phyloP scores from a whole-genome alignment of 2,329 filamentous ascomycete species.

The Annulohypoxylon truncatum region DNA sequence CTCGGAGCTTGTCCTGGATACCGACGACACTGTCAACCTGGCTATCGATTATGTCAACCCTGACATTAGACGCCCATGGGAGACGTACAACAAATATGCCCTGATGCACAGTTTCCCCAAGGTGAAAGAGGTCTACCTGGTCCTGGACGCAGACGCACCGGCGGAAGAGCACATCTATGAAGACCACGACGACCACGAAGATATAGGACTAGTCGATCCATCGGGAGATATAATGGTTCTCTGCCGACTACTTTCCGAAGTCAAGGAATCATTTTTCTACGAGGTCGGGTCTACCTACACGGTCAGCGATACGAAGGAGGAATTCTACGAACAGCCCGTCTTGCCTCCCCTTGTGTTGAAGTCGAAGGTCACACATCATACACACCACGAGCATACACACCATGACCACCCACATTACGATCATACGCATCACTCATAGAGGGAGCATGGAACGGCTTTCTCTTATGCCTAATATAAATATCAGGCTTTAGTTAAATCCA shows the following conservation, averaged over 20 bases:
- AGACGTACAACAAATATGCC: conserved; percentile 62
- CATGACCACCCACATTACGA: background rate
- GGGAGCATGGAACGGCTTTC: background rate
- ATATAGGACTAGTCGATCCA: conserved; percentile 42
- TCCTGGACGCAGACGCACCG: conserved; percentile 43
- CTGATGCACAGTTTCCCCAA: conserved; percentile 57
- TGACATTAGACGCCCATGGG: conserved; percentile 60
- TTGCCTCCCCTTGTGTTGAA: conserved; percentile 48
- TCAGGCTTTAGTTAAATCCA: background rate
- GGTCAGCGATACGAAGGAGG: conserved; percentile 39
- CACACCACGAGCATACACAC: background rate
- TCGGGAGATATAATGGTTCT: conserved; percentile 39
- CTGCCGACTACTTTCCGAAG: conserved; percentile 44
- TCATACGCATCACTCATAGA: background rate
- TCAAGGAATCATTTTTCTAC: conserved; percentile 49
- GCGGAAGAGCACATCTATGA: conserved; percentile 19
- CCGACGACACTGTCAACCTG: conserved; percentile 53
- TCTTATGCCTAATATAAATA: conserved; percentile 5
- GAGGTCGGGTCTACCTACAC: conserved; percentile 46
- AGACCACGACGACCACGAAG: conserved; percentile 23
- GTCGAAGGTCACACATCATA: conserved; percentile 37
- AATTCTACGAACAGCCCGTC: conserved; percentile 38
- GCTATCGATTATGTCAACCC: conserved; percentile 60
- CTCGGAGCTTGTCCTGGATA: conserved; percentile 50
- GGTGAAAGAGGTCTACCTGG: conserved; percentile 54